A percentile compares a stretch with the other conserved stretches of the same genome.
Conservation (phyloP, 371 early-diverging fungal genomes). For the Zychaea mexicana region DNA sequence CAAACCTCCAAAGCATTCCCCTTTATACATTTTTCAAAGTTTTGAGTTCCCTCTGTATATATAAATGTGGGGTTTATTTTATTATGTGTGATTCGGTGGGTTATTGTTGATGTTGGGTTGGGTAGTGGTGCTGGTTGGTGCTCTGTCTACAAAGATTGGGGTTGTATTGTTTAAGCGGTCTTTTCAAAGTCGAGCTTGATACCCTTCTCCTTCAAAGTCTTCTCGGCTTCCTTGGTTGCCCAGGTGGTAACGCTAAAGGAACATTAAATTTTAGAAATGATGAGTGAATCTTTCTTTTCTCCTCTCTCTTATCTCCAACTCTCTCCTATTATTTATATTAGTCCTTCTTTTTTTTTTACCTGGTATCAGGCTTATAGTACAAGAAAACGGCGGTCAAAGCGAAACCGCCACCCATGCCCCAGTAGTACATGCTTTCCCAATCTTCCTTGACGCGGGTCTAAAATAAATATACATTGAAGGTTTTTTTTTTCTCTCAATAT, state of each 20-base stretch:
- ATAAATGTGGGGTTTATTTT: neutral
- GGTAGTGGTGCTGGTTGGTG: no score
- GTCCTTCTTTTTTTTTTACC: slow-evolving; percentile 31
- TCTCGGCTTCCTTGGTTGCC: slow-evolving; percentile 57
- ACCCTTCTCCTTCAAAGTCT: slow-evolving; percentile 56
- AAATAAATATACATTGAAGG: neutral
- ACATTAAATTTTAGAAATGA: neutral
- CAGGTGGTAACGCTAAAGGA: slow-evolving; percentile 43
- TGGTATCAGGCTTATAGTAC: slow-evolving; percentile 73
- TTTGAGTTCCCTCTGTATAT: no score
- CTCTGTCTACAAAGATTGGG: no score
- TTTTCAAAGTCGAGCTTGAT: slow-evolving; percentile 38
- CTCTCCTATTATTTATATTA: no score
- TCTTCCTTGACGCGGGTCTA: slow-evolving; percentile 70
- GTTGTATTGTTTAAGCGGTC: slow-evolving; percentile 29
- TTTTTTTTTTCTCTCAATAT: no score
- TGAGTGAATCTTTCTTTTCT: neutral
- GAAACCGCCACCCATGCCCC: slow-evolving; percentile 66
- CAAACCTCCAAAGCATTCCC: no score
- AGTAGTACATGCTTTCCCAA: slow-evolving; percentile 65
- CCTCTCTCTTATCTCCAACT: neutral
- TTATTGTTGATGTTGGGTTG: no score
- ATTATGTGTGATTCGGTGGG: no score
- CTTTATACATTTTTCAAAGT: no score
- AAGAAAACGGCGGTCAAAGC: slow-evolving; percentile 48